A percentile compares a stretch with the other conserved stretches of the same genome.
phyloP scores from a whole-genome alignment of 352 stramenopile species.

The Globisporangium parvum region DNA sequence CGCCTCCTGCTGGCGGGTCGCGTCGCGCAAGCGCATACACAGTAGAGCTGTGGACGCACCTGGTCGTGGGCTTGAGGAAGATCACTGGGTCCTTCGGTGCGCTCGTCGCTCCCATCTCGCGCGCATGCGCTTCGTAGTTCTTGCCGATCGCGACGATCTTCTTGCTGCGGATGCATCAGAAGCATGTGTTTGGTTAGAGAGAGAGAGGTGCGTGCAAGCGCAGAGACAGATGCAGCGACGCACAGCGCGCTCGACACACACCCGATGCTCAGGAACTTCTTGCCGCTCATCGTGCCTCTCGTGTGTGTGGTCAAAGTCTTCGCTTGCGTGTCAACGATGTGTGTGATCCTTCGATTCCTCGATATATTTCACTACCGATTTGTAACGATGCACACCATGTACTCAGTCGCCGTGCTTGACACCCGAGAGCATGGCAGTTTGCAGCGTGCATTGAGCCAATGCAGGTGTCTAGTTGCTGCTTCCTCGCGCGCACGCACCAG shows the following conservation, averaged over 20 bases:
- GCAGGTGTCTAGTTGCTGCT: too few species aligned
- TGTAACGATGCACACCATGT: too few species aligned
- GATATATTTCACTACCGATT: too few species aligned
- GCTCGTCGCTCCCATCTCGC: conserved; percentile 63
- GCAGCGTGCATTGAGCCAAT: too few species aligned
- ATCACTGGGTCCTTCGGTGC: conserved; percentile 69
- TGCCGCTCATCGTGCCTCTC: conserved; percentile 18
- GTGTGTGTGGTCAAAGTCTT: too few species aligned
- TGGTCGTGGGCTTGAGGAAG: conserved; percentile 80
- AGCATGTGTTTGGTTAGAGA: background rate
- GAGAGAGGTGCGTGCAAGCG: too few species aligned
- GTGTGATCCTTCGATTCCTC: too few species aligned
- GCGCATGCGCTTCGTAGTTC: conserved; percentile 80
- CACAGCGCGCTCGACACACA: conserved; percentile 8
- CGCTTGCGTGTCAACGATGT: too few species aligned
- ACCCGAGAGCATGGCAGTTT: too few species aligned
- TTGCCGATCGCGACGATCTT: conserved; percentile 83
- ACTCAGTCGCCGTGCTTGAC: too few species aligned
- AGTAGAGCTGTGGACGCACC: conserved; percentile 13
- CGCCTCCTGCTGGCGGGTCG: background rate
- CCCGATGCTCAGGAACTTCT: conserved; percentile 51
- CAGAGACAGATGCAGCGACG: background rate
- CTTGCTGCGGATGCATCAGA: conserved; percentile 31
- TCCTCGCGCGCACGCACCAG: too few species aligned
- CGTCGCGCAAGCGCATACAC: background rate